Conservation (phyloP, 2,329 filamentous ascomycete genomes). For the Neofusicoccum laricinum region DNA sequence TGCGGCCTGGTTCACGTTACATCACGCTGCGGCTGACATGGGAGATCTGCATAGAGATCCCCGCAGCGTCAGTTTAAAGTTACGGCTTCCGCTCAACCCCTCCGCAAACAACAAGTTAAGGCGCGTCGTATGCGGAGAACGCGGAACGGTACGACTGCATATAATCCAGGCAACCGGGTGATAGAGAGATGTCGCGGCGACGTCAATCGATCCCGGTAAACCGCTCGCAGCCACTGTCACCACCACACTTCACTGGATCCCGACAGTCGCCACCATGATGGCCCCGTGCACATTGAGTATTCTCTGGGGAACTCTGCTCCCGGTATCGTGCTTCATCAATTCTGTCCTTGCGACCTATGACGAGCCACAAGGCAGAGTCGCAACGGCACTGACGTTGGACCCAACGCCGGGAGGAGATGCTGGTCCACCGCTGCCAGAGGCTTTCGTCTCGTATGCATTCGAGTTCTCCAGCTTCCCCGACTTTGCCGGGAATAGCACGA, state of each 20-base stretch:
- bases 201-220: neutral
- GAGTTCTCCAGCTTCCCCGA: slow-evolving; percentile 54
- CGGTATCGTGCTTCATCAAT: neutral
- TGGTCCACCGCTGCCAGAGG: slow-evolving; percentile 34
- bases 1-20: neutral
- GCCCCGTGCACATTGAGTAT: neutral
- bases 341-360: neutral
- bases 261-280: neutral
- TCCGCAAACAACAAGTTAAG: neutral
- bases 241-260: neutral
- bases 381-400: neutral
- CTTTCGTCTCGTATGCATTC: slow-evolving; percentile 53
- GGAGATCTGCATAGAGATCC: neutral
- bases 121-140: neutral
- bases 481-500: slow-evolving; percentile 52
- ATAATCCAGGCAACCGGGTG: neutral
- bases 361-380: neutral
- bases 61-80: neutral
- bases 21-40: neutral
- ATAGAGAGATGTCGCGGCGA: neutral
- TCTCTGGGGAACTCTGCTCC: neutral
- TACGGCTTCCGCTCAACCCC: neutral
- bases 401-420: neutral
- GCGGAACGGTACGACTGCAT: neutral
- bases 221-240: neutral